Conservation (phyloP, 805 yeast genomes). For the Grigorovia humatica region DNA sequence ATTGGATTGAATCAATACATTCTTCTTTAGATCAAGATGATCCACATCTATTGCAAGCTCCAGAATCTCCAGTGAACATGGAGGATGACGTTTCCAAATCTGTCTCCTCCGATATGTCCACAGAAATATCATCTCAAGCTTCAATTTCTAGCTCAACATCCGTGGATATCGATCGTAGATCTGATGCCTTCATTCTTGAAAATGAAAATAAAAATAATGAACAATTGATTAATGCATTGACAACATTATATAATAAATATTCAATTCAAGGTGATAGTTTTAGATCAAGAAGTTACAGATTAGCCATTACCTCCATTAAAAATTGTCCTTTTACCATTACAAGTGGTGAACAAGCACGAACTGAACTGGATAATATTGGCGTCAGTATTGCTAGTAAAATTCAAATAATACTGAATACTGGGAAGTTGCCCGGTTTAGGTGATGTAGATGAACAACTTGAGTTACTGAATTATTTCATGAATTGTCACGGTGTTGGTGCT, state of each 20-base stretch:
- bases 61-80: neutral
- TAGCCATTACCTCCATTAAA: conserved; percentile 19
- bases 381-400: conserved; percentile 25
- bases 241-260: conserved; percentile 15
- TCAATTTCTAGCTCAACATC: neutral
- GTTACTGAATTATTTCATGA: conserved; percentile 17
- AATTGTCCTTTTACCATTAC: conserved; percentile 12
- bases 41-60: neutral
- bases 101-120: neutral
- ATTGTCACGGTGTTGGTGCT: conserved; percentile 24
- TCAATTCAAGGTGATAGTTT: conserved; percentile 20
- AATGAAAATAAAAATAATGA: conserved; percentile 7
- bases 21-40: conserved; percentile 1
- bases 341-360: conserved; percentile 21
- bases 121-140: neutral
- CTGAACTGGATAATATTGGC: conserved; percentile 17
- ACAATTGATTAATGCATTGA: conserved; percentile 11
- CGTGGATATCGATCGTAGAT: neutral
- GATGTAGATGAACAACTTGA: conserved; percentile 9
- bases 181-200: neutral
- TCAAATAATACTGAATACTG: conserved; percentile 17
- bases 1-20: neutral
- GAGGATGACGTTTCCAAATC: neutral
- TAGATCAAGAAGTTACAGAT: conserved; percentile 21
- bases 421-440: conserved; percentile 17